These are phyloP conservation scores for Bretziella fagacearum DNA, from an alignment of 2,329 filamentous ascomycete genomes.

Conservation along the genomic window DNA sequence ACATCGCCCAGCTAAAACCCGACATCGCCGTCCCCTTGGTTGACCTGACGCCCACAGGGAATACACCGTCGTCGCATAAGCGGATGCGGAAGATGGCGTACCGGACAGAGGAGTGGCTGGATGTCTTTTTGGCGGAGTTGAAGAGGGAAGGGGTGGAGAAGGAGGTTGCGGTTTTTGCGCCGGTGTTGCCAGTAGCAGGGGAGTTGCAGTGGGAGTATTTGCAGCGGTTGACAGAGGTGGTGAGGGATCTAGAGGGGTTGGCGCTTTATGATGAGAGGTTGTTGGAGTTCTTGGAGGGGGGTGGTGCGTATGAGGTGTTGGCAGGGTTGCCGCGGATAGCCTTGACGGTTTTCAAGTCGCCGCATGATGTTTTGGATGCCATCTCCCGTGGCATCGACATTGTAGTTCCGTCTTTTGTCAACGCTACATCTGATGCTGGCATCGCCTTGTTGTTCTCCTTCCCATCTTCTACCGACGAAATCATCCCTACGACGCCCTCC, in stretches of 20 bases:
- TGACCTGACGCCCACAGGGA: constrained; percentile 42
- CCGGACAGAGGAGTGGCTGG: constrained; percentile 67
- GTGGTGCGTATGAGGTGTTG: constrained; percentile 29
- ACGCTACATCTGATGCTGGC: constrained; percentile 60
- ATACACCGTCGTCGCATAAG: constrained; percentile 41
- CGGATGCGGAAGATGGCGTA: constrained; percentile 70
- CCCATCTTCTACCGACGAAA: constrained; percentile 26
- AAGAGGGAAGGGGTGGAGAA: constrained; percentile 20
- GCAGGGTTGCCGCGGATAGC: constrained; percentile 52
- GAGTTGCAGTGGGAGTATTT: constrained; percentile 68
- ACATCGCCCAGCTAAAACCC: constrained; percentile 48
- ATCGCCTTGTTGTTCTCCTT: constrained; percentile 71
- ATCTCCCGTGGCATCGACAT: constrained; percentile 64
- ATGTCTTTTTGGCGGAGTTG: constrained; percentile 38
- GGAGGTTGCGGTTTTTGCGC: constrained; percentile 38
- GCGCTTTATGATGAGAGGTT: constrained; percentile 63
- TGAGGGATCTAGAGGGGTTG: constrained; percentile 44
- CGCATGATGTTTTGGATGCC: constrained; percentile 62
- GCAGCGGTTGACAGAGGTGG: constrained; percentile 48
- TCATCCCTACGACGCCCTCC: constrained; percentile 10
- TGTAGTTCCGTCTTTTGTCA: constrained; percentile 60
- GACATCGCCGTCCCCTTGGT: constrained; percentile 68
- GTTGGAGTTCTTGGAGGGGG: constrained; percentile 42
- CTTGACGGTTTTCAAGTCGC: constrained; percentile 50
- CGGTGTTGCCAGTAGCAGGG: constrained; percentile 58